These are phyloP conservation scores for Boletus sp. DNA, from an alignment of 1,284 basidiomycete species.

Conservation along the genomic window DNA sequence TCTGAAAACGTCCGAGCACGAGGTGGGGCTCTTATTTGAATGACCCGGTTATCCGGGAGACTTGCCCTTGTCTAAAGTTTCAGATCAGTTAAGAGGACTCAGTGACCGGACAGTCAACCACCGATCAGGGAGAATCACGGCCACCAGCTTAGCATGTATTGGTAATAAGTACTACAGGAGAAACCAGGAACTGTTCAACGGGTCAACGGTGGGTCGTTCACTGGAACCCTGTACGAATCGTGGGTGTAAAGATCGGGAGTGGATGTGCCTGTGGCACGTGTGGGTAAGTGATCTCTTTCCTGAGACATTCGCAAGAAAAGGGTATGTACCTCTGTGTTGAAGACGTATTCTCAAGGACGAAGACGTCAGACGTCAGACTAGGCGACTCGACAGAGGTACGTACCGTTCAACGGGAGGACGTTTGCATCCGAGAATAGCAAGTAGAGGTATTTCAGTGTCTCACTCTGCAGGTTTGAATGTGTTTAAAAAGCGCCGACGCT, in stretches of 20 bases:
- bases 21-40: not conserved
- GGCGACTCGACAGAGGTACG: constrained; percentile 36
- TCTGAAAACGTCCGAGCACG: constrained; percentile 2
- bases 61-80: not conserved
- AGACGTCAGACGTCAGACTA: constrained; percentile 13
- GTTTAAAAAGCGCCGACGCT: not conserved
- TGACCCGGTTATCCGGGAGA: not conserved
- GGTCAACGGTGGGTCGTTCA: constrained; percentile 26
- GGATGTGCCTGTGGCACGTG: constrained; percentile 59
- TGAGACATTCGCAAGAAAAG: constrained; percentile 38
- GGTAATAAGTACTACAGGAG: not conserved
- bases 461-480: constrained; percentile 54
- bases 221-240: constrained; percentile 55
- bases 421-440: constrained; percentile 82
- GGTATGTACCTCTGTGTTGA: constrained; percentile 85
- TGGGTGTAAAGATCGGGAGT: constrained; percentile 63
- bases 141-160: not conserved
- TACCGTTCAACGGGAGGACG: constrained; percentile 74
- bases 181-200: not conserved
- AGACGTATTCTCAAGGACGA: constrained; percentile 72
- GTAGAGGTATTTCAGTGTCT: constrained; percentile 96
- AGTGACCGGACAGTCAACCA: not conserved
- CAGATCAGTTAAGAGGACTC: not conserved
- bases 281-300: constrained; percentile 33
- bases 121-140: not conserved